Percentiles rank a stretch among this genome's conserved stretches.
Conservation (phyloP, 179 eudicot genomes). For the Sideroxylon spinosum region DNA sequence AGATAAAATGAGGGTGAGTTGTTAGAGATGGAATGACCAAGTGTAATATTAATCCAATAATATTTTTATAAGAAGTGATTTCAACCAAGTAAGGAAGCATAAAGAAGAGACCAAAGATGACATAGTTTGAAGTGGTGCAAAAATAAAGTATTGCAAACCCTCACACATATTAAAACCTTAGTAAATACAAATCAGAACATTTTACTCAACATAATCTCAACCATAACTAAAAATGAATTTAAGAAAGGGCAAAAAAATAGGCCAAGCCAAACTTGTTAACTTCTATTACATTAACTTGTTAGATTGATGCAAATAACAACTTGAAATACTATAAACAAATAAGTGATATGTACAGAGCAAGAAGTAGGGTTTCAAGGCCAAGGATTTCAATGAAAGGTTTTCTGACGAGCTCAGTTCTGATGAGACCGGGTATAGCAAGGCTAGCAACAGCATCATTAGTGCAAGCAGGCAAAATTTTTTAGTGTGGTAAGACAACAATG, state of each 20-base stretch:
- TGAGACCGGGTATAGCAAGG: too few species aligned
- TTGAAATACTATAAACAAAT: too few species aligned
- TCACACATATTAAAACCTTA: not conserved
- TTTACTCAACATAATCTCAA: not conserved
- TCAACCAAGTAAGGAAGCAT: not conserved
- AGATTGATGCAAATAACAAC: not conserved
- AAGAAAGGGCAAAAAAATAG: not conserved
- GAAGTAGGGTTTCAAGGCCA: too few species aligned
- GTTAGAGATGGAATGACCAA: not conserved
- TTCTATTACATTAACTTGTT: not conserved
- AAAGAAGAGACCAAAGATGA: not conserved
- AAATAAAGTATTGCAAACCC: not conserved
- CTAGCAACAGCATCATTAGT: too few species aligned
- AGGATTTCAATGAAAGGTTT: too few species aligned
- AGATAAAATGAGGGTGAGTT: not conserved
- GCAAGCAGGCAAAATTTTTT: too few species aligned
- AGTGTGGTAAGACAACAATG: too few species aligned
- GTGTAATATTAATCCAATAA: not conserved
- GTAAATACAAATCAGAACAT: not conserved
- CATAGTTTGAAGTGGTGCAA: not conserved
- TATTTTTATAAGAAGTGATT: not conserved
- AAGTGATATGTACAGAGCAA: too few species aligned
- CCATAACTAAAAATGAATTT: not conserved
- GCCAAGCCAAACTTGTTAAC: not conserved
- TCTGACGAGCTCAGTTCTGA: too few species aligned